Evolutionary conservation across 306 rosid species (phyloP), one percentile per base, ranked within the genome.

Genomic region (Nissolia schottii): DNA sequence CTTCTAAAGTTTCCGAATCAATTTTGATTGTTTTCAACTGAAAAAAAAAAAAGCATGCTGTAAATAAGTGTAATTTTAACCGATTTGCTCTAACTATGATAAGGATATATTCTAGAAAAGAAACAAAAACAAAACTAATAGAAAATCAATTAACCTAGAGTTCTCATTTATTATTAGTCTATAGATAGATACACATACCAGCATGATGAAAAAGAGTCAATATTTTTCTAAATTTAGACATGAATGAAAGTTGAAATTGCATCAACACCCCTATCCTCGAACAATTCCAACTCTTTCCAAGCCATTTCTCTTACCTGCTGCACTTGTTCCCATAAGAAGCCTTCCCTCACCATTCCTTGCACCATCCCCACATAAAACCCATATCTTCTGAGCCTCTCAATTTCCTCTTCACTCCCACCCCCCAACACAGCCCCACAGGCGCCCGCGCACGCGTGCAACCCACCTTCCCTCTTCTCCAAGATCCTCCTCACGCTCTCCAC

Each of bases 391-490:
- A 86, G 27, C 23, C 9, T 77, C 50, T 78, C 88, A 32, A 80
- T 82, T 53, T 87, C 88, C 28, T 71, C 90, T 58, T 85, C 94
- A 64, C 63, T 77, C 4, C 85, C 97, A 27, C 94, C 90, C 20
- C 96, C 96, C 60, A 87, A 25, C 20, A 89, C 79, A 3, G 87
- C 91, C 43, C 97, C 97, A 69, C 96, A 89, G 1, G 88, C 90
- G 0, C 88, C 90, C 0, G 75, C 92, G 55, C 97, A 87, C 0
- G 90, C 91, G 56, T 92, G 91, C 45, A 89, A n/a, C 48, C n/a
- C 79, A 46, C 90, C 90, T 73, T 84, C 96, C 12, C 53, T 81
- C 43, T 75, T 87, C 71, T 67, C 81, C 19, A 38, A 54, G 13
- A 64, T 67, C 3, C 32, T 48, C 32, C 20, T 55, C 1, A 62